A percentile compares a stretch with the other conserved stretches of the same genome.
phyloP scores from a whole-genome alignment of 768 basidiomycete genomes.

The Russula lepida region DNA sequence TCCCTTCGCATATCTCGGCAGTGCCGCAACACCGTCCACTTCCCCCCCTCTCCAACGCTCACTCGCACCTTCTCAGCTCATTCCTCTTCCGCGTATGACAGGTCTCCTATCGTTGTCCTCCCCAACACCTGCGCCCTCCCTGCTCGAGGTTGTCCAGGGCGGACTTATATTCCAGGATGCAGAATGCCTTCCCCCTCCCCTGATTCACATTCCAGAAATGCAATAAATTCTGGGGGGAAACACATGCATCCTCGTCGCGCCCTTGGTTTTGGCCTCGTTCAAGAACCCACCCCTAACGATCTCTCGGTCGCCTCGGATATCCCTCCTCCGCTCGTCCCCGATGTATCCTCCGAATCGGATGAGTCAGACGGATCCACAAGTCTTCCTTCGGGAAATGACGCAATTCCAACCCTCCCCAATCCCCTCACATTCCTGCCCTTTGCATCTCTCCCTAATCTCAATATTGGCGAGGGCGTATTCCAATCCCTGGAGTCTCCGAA shows the following conservation, averaged over 20 bases:
- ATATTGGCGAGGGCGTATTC: not conserved
- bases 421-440: constrained; percentile 18
- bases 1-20: not conserved
- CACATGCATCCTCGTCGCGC: constrained; percentile 41
- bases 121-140: constrained; percentile 72
- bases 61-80: constrained; percentile 36
- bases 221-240: constrained; percentile 25
- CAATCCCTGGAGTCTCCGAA: constrained; percentile 9
- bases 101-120: constrained; percentile 65
- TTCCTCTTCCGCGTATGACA: constrained; percentile 54
- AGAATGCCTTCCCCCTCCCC: constrained; percentile 15
- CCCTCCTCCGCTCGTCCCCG: constrained; percentile 49
- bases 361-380: constrained; percentile 49
- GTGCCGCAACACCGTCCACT: constrained; percentile 34
- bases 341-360: constrained; percentile 55
- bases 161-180: constrained; percentile 51
- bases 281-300: constrained; percentile 12
- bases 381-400: constrained; percentile 24
- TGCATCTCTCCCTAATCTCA: constrained; percentile 13
- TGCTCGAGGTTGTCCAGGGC: constrained; percentile 67
- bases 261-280: constrained; percentile 17
- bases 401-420: constrained; percentile 20
- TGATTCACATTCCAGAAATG: constrained; percentile 16
- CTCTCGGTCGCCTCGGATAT: not conserved
- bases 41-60: constrained; percentile 34